Conservation (phyloP, 2,329 filamentous ascomycete genomes). For the Ceratocystis papillata region DNA sequence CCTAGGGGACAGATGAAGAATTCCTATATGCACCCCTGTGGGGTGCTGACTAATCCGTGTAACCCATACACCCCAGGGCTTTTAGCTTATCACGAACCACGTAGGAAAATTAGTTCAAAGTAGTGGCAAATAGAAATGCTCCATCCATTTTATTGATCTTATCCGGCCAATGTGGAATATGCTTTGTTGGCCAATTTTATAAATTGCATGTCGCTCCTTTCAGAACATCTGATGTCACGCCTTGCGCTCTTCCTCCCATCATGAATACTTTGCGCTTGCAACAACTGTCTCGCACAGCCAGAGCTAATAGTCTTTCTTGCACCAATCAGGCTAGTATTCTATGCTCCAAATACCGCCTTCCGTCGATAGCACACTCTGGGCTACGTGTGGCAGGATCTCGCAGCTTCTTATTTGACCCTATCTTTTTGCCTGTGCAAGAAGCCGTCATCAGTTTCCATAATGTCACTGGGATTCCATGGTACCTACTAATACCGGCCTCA, state of each 20-base stretch:
- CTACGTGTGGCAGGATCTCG: conserved; percentile 12
- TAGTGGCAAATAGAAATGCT: background rate
- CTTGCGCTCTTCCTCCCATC: background rate
- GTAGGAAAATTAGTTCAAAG: background rate
- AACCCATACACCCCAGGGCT: background rate
- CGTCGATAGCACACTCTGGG: background rate
- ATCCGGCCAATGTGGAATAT: background rate
- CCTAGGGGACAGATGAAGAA: background rate
- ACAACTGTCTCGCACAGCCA: background rate
- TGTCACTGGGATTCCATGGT: conserved; percentile 42
- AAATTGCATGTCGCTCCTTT: background rate
- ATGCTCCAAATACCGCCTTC: background rate
- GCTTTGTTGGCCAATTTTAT: background rate
- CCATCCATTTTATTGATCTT: background rate
- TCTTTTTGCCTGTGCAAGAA: conserved; percentile 35
- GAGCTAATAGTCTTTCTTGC: background rate
- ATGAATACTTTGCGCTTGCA: conserved; percentile 10
- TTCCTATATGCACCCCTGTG: conserved; percentile 6
- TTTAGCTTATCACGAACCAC: background rate
- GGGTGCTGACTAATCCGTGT: background rate
- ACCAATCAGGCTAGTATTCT: background rate
- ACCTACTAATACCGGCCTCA: conserved; percentile 42
- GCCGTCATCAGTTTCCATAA: conserved; percentile 38
- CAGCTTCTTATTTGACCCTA: conserved; percentile 21
- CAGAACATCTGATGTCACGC: background rate